Evolutionary conservation across 2,329 filamentous ascomycete species (phyloP).

Genomic region (Claviceps capensis): DNA sequence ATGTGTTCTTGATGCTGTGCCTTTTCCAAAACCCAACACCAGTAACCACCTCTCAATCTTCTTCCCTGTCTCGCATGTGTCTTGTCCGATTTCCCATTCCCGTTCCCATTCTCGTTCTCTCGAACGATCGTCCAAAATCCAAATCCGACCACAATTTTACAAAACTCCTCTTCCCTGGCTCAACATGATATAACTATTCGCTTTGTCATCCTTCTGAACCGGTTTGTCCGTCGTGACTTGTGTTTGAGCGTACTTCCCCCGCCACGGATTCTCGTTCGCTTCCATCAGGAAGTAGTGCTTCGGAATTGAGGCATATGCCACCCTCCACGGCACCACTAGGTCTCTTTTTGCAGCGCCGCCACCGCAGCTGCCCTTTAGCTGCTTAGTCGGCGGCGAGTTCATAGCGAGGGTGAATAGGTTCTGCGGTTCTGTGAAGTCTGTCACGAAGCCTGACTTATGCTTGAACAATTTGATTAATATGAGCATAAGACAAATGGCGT

Average conservation of each 20-base stretch:
- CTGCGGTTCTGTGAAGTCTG: slow-evolving; percentile 65
- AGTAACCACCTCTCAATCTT: too few relatives aligned
- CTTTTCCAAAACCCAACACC: too few relatives aligned
- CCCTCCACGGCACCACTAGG: slow-evolving; percentile 27
- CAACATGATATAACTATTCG: slow-evolving; percentile 16
- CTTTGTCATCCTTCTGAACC: slow-evolving; percentile 4
- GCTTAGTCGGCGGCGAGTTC: slow-evolving; percentile 34
- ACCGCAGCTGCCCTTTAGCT: slow-evolving; percentile 25
- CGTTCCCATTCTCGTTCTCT: background rate
- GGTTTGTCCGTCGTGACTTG: slow-evolving; percentile 15
- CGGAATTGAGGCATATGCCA: slow-evolving; percentile 22
- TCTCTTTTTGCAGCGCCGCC: slow-evolving; percentile 21
- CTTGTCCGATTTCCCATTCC: background rate
- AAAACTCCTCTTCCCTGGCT: slow-evolving; percentile 15
- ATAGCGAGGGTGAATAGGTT: slow-evolving; percentile 62
- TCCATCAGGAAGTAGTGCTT: slow-evolving; percentile 32
- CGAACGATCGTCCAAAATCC: background rate
- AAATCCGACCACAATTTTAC: slow-evolving; percentile 5
- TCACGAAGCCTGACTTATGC: slow-evolving; percentile 43
- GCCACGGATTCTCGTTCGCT: slow-evolving; percentile 15
- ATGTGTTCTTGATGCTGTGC: too few relatives aligned
- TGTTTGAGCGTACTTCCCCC: slow-evolving; percentile 11
- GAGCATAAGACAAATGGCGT: slow-evolving; percentile 51
- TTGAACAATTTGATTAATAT: slow-evolving; percentile 23
- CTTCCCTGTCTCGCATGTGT: too few relatives aligned